Evolutionary conservation across 2,329 filamentous ascomycete genomes (phyloP).

Genomic region (Alternaria sp.): DNA sequence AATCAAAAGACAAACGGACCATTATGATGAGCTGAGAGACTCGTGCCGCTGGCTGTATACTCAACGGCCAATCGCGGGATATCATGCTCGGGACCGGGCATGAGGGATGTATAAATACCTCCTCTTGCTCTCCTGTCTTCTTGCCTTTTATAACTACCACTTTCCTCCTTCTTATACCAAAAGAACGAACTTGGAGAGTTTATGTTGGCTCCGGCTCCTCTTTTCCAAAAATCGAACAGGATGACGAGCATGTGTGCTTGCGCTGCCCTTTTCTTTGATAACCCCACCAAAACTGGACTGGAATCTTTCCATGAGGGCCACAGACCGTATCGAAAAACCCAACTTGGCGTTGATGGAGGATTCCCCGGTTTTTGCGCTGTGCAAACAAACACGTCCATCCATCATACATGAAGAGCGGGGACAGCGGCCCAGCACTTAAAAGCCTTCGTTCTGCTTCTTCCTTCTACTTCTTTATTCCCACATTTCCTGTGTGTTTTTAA

Average conservation of each 20-base stretch:
- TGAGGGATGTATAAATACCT: background rate
- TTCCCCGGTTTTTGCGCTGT: background rate
- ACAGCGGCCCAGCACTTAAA: background rate
- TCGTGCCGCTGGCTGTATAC: too few relatives aligned
- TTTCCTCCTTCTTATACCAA: background rate
- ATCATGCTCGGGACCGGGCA: background rate
- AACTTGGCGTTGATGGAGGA: background rate
- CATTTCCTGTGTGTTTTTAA: background rate
- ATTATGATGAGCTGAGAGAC: too few relatives aligned
- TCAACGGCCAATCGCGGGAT: rapidly evolving
- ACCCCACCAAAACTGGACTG: too few relatives aligned
- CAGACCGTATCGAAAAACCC: too few relatives aligned
- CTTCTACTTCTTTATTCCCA: background rate
- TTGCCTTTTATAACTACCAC: background rate
- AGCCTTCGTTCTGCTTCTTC: background rate
- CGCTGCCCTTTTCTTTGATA: background rate
- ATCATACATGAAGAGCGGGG: too few relatives aligned
- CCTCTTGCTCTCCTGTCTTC: background rate
- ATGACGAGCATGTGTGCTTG: background rate
- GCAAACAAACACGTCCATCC: background rate
- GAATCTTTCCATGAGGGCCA: too few relatives aligned
- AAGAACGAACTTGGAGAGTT: background rate
- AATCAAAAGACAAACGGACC: too few relatives aligned
- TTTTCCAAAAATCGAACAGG: too few relatives aligned
- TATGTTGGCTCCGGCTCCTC: background rate